Evolutionary conservation across 2,329 filamentous ascomycete genomes (phyloP), one percentile per base, ranked within the genome.

Genomic region (Colletotrichum tropicale): DNA sequence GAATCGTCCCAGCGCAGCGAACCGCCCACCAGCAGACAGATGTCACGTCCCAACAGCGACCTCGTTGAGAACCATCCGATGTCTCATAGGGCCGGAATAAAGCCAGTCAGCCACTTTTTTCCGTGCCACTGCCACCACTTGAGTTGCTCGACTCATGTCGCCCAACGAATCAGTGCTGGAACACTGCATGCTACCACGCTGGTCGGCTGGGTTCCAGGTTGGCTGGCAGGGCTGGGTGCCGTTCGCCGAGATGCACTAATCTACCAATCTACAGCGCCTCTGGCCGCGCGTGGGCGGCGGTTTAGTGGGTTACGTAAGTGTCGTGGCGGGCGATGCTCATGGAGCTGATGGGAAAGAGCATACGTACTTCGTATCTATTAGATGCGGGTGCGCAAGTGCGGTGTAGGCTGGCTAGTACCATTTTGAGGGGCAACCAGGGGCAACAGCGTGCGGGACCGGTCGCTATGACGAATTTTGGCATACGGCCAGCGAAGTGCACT

Each of bases 391-490:
- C 55, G 55, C 43, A 68, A 67, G 73, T 75, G 73, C 73, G 73
- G 73, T 75, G 73, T 72, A 75, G 73, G 28, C 52, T n/a, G 36
- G 66, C 66, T 61, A 26, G 21, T 28, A 61, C 69, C 65, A 75
- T 73, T 70, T 64, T 70, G 74, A 76, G 74, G 74, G 74, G 74
- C 74, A 76, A 26, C 74, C 64, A 76, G 70, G 70, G 71, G 67
- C 56, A 68, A 26, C n/a, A 32, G 30, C 16, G 30, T 67, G 73
- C 69, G 73, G 73, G 74, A 76, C 74, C 30, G 58, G 70, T 76
- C 74, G 74, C 74, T 76, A 76, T 76, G 74, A 76, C 74, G 74
- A 76, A 74, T 65, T 69, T 58, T 76, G 56, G 74, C 74, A 76
- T 76, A 69, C 74, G 28, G 74, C 64, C 64, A 69, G 74, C 64